Base-by-base conservation (phyloP, 2,329 filamentous ascomycete genomes). In the Trichophyton rubrum region DNA sequence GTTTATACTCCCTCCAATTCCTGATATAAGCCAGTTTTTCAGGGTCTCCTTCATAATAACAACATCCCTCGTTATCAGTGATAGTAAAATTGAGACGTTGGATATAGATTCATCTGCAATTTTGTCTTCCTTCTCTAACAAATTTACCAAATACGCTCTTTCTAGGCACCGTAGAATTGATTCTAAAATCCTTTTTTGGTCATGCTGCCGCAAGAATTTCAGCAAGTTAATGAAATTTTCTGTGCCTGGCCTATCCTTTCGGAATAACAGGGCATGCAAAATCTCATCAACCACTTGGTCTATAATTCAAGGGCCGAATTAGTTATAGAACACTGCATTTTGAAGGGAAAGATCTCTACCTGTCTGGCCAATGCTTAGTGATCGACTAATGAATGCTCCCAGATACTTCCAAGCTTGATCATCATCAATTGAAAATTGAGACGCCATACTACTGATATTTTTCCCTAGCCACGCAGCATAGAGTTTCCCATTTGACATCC, bases 401-500 rank as follows among this genome's bases (percentile, higher is more conserved):
- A 74, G 63, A 51, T 69, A 71, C 57, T 73, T 65, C 70, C 72
- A 66, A 60, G 64, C 35, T 64, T 71, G 60, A 60, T 65, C 53
- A 64, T 72, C 65, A 11, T 67, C 61, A 4, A 70, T 49, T 68
- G 72, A 76, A 73, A 85, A 27, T 65, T 69, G 33, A 70, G 68
- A 70, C 38, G 68, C 70, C 66, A 80, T 71, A 17, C 68, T 63
- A 38, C 72, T 76, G 57, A 93, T 77, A 68, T 85, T 88, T 13
- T 72, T 73, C 1, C 85, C 87, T 43, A 96, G 72, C 90, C 90
- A 96, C 33, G 73, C 73, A 11, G 82, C 80, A 73, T 88, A 95
- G 17, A 79, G 71, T 27, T 76, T 77, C 2, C 86, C 86, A 64
- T 85, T 80, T 0, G 82, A 79, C 38, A 89, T 68, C 88, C 89